Conservation (phyloP, 1,139 yeast genomes). For the Chernovozyma aurita region DNA sequence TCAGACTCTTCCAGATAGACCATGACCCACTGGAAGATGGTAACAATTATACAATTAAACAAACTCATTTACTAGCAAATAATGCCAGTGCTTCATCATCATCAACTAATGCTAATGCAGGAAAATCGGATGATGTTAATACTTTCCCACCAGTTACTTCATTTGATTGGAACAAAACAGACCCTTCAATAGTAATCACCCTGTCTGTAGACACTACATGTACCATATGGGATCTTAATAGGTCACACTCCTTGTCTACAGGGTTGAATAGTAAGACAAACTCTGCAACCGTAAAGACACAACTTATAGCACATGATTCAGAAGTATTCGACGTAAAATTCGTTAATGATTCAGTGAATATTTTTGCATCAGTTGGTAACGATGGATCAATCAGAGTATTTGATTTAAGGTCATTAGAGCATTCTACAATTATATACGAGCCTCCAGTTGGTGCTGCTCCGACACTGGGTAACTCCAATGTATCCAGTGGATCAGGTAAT, state of each 20-base stretch:
- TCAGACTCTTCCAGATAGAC: constrained; percentile 59
- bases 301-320: constrained; percentile 91
- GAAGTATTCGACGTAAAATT: constrained; percentile 94
- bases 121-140: constrained; percentile 30
- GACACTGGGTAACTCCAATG: constrained; percentile 5
- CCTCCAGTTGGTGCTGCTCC: constrained; percentile 19
- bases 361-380: constrained; percentile 91
- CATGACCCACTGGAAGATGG: constrained; percentile 26
- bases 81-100: constrained; percentile 21
- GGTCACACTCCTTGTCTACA: constrained; percentile 19
- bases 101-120: constrained; percentile 3
- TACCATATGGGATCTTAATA: constrained; percentile 84
- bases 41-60: constrained; percentile 33
- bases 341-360: constrained; percentile 66
- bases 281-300: constrained; percentile 79
- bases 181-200: constrained; percentile 70
- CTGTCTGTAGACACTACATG: constrained; percentile 95
- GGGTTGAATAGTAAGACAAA: constrained; percentile 30
- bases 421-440: constrained; percentile 91
- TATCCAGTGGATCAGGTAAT: background rate
- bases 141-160: constrained; percentile 82
- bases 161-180: constrained; percentile 85
- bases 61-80: constrained; percentile 41
- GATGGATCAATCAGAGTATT: constrained; percentile 94
- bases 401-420: constrained; percentile 85